These are phyloP conservation scores for Suillus hirtellus DNA, from an alignment of 768 basidiomycete genomes.

Conservation along the genomic window DNA sequence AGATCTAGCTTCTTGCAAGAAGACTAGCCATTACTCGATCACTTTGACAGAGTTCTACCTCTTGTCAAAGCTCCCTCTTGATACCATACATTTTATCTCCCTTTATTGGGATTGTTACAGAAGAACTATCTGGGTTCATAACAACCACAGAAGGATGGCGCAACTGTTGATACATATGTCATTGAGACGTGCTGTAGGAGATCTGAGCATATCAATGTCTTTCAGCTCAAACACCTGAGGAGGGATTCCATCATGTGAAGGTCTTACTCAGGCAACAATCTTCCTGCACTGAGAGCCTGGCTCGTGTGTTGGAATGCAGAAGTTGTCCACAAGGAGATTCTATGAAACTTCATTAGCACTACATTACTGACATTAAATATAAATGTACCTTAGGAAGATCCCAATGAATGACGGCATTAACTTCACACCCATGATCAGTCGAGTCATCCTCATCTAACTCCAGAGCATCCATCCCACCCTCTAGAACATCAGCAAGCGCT, in stretches of 20 bases:
- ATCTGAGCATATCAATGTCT: slow-evolving; percentile 12
- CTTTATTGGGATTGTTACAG: too few relatives aligned
- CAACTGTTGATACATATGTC: slow-evolving; percentile 16
- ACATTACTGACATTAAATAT: not conserved
- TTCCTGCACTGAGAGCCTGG: not conserved
- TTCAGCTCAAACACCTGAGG: slow-evolving; percentile 8
- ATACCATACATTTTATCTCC: too few relatives aligned
- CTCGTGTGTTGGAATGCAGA: not conserved
- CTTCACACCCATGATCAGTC: not conserved
- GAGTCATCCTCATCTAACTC: not conserved
- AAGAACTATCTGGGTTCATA: too few relatives aligned
- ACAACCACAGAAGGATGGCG: slow-evolving; percentile 13
- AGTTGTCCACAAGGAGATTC: not conserved
- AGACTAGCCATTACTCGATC: too few relatives aligned
- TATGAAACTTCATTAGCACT: not conserved
- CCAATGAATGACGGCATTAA: not conserved
- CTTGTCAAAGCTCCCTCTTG: too few relatives aligned
- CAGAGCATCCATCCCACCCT: not conserved
- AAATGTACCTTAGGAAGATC: not conserved
- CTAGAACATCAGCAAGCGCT: not conserved
- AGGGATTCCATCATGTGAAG: slow-evolving; percentile 1
- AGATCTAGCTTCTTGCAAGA: too few relatives aligned
- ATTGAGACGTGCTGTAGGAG: not conserved
- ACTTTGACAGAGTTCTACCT: too few relatives aligned
- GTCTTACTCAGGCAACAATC: not conserved